Evolutionary conservation across 192 early-diverging fungal species (phyloP).

Genomic region (Rhizoclosmatium sp.): DNA sequence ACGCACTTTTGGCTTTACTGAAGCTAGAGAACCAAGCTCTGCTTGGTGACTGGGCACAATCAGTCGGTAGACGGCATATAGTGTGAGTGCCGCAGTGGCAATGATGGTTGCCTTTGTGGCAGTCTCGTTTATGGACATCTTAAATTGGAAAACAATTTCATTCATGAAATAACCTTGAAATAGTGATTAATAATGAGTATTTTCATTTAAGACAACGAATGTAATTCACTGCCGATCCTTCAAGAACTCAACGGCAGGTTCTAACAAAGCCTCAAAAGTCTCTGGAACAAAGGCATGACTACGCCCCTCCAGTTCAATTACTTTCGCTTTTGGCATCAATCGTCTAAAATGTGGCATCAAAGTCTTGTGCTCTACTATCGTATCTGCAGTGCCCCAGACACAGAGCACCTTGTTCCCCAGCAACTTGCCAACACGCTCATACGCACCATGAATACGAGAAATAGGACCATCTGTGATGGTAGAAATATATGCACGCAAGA

Average conservation of each 20-base stretch:
- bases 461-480: slow-evolving; percentile 11
- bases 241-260: slow-evolving; percentile 3
- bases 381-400: slow-evolving; percentile 6
- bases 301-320: not conserved
- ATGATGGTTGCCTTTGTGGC: no score
- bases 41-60: not conserved
- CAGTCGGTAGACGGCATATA: not conserved
- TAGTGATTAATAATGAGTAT: no score
- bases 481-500: slow-evolving; percentile 17
- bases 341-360: not conserved
- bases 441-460: not conserved
- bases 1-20: not conserved
- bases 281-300: slow-evolving; percentile 12
- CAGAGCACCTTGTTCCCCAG: not conserved
- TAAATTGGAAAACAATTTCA: no score
- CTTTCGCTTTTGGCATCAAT: not conserved
- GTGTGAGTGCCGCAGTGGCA: no score
- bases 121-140: no score
- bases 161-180: no score
- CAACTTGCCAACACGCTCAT: slow-evolving; percentile 10
- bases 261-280: not conserved
- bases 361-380: not conserved
- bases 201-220: no score
- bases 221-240: not conserved
- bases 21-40: not conserved